phyloP scores from a whole-genome alignment of 2,329 filamentous ascomycete genomes.

The Apiospora pterosperma region DNA sequence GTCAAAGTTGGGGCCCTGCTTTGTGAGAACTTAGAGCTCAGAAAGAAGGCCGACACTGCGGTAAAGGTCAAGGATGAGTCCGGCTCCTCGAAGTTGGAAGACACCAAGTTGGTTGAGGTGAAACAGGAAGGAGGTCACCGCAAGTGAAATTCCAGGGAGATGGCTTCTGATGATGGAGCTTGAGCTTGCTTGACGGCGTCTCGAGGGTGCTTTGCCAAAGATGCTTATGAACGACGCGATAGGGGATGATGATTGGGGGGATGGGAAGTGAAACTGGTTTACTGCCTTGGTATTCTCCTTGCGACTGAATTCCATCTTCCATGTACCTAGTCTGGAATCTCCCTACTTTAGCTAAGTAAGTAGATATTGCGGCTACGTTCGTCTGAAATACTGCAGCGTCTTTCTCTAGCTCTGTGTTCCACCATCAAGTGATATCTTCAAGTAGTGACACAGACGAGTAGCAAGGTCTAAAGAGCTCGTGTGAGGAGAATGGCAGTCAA shows the following conservation, averaged over 20 bases:
- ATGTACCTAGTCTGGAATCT: no score
- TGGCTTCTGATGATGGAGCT: neutral
- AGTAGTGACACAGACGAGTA: no score
- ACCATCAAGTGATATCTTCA: no score
- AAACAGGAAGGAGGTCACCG: neutral
- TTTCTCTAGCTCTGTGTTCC: no score
- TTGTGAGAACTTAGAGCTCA: neutral
- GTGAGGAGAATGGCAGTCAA: no score
- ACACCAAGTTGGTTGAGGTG: neutral
- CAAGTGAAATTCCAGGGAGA: neutral
- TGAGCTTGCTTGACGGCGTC: neutral
- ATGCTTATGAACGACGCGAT: neutral
- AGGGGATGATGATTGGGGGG: neutral
- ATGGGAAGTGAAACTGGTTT: no score
- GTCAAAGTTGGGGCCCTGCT: neutral
- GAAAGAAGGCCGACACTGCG: neutral
- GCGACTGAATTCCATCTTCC: neutral
- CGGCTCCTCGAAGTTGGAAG: neutral
- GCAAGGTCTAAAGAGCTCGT: no score
- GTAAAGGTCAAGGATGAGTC: neutral
- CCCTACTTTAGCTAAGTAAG: no score
- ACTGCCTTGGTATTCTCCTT: neutral
- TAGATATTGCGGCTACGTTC: no score
- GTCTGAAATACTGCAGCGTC: no score
- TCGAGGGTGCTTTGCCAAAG: no score